phyloP scores from a whole-genome alignment of 1,284 basidiomycete species.

The Stereum hirsutum region DNA sequence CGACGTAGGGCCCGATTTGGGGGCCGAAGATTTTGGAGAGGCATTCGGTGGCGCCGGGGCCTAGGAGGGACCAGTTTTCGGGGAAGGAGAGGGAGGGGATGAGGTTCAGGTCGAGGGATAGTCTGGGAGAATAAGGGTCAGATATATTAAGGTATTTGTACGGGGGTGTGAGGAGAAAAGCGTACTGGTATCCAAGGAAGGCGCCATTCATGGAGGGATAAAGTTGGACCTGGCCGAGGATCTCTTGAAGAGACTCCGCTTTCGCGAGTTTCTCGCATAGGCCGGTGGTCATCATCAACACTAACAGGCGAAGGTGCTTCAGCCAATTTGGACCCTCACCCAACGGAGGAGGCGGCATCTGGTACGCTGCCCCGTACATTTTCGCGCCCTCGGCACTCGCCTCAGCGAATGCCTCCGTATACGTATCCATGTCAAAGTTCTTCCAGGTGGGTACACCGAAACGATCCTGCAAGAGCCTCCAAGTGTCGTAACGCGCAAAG shows the following conservation, averaged over 20 bases:
- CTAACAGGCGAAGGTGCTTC: slow-evolving; percentile 27
- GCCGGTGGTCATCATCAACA: slow-evolving; percentile 28
- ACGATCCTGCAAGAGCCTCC: slow-evolving; percentile 24
- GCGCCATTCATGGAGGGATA: slow-evolving; percentile 31
- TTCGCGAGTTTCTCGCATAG: slow-evolving; percentile 22
- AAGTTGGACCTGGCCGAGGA: slow-evolving; percentile 22
- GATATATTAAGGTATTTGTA: not conserved
- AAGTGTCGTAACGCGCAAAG: slow-evolving; percentile 33
- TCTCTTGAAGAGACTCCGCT: slow-evolving; percentile 26
- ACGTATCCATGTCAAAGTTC: slow-evolving; percentile 23
- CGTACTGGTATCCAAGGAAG: slow-evolving; percentile 32
- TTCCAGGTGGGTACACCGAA: slow-evolving; percentile 26
- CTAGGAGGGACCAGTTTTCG: slow-evolving; percentile 31
- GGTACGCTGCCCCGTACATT: slow-evolving; percentile 29
- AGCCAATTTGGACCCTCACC: slow-evolving; percentile 19
- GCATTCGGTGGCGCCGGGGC: slow-evolving; percentile 29
- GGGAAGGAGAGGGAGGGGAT: slow-evolving; percentile 26
- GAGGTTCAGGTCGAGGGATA: slow-evolving; percentile 34
- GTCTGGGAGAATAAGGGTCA: slow-evolving; percentile 14
- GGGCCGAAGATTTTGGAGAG: slow-evolving; percentile 32
- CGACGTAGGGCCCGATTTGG: slow-evolving; percentile 20
- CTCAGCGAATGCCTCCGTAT: slow-evolving; percentile 22
- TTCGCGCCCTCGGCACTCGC: slow-evolving; percentile 14
- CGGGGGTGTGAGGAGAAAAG: not conserved
- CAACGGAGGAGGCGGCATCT: slow-evolving; percentile 29